A percentile compares a stretch with the other conserved stretches of the same genome.
Evolutionary conservation across 108 stramenopile species (phyloP).

Genomic region (Pinguiococcus pyrenoidosus): DNA sequence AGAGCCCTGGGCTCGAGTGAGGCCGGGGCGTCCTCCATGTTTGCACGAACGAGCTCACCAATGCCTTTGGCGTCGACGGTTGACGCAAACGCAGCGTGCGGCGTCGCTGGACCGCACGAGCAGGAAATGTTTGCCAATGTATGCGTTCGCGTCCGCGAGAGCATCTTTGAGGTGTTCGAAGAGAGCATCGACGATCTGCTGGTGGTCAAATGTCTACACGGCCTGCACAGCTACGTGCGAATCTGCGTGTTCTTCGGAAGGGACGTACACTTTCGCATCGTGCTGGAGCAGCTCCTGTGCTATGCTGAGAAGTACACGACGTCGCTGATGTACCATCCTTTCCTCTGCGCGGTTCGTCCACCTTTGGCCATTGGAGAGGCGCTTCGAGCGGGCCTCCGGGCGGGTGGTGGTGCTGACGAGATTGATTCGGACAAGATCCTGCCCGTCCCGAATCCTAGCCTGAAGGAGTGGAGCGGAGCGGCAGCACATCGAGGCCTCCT

Average conservation of each 20-base stretch:
- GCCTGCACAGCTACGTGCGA: constrained; percentile 41
- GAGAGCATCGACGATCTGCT: constrained; percentile 68
- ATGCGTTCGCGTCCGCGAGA: constrained; percentile 48
- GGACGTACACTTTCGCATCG: constrained; percentile 3
- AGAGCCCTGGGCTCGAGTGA: no score
- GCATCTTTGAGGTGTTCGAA: constrained; percentile 57
- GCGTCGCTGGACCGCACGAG: constrained; percentile 62
- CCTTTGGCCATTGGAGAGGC: no score
- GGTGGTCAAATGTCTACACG: constrained; percentile 54
- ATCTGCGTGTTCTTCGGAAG: constrained; percentile 17
- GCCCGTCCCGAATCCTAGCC: no score
- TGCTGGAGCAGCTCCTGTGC: constrained; percentile 9
- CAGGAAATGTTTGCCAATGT: constrained; percentile 74
- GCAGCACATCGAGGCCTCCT: no score
- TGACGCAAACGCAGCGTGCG: constrained; percentile 15
- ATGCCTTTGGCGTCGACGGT: constrained; percentile 6
- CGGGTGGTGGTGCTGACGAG: no score
- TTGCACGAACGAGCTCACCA: constrained; percentile 1
- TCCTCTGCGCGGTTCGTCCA: no score
- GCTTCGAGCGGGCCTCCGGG: no score
- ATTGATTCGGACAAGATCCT: no score
- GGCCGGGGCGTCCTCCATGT: constrained; percentile 13
- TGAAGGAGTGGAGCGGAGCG: no score
- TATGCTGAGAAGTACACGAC: no score
- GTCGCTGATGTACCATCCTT: no score